phyloP scores from a whole-genome alignment of 768 basidiomycete species.

The Tylopilus balloui region DNA sequence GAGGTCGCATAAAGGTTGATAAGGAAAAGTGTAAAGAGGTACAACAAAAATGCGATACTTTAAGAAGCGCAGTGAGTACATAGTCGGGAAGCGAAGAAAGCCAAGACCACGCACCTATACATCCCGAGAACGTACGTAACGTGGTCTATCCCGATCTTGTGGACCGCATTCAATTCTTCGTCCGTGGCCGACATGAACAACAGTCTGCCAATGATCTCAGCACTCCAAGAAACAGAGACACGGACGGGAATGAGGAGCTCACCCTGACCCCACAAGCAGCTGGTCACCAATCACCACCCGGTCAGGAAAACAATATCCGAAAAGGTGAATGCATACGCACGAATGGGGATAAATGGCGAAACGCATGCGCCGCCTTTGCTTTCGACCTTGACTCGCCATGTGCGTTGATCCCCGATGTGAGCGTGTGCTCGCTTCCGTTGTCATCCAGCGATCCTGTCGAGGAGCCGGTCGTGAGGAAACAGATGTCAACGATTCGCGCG shows the following conservation, averaged over 20 bases:
- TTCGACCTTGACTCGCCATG: constrained; percentile 17
- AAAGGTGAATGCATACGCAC: constrained; percentile 44
- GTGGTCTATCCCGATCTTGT: constrained; percentile 79
- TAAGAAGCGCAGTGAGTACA: neutral
- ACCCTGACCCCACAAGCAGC: constrained; percentile 75
- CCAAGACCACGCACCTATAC: constrained; percentile 52
- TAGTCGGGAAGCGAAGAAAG: neutral
- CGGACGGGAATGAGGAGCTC: constrained; percentile 14
- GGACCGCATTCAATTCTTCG: constrained; percentile 73
- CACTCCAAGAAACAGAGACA: neutral
- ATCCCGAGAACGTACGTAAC: constrained; percentile 86
- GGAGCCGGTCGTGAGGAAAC: constrained; percentile 54
- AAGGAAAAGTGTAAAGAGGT: constrained; percentile 66
- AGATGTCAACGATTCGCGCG: constrained; percentile 77
- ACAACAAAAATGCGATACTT: constrained; percentile 66
- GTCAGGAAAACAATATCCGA: neutral
- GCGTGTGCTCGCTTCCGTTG: constrained; percentile 65
- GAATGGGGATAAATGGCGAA: constrained; percentile 86
- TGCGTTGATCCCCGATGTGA: constrained; percentile 37
- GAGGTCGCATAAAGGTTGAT: constrained; percentile 64
- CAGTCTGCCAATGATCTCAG: constrained; percentile 40
- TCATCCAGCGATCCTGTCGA: constrained; percentile 34
- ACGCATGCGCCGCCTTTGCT: constrained; percentile 50
- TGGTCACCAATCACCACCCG: constrained; percentile 22
- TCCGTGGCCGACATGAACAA: constrained; percentile 94